A percentile compares a stretch with the other conserved stretches of the same genome.
These are phyloP conservation scores for Ilex paraguariensis DNA, from an alignment of 305 asterid genomes.

Conservation along the genomic window DNA sequence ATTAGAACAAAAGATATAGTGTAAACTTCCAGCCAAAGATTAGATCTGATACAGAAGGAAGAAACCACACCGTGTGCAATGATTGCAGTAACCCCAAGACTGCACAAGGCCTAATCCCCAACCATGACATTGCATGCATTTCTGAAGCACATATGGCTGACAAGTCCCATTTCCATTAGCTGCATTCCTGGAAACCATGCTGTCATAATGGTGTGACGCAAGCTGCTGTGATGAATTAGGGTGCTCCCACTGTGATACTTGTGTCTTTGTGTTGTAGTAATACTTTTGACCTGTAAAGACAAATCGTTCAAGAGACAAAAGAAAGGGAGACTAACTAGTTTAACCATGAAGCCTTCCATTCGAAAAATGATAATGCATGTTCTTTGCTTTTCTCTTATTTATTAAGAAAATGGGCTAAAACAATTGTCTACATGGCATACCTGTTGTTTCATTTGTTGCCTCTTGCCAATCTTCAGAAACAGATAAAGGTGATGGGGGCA, in stretches of 20 bases:
- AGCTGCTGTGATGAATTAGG: conserved; percentile 47
- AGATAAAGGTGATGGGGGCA: conserved; percentile 24
- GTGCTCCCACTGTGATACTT: conserved; percentile 79
- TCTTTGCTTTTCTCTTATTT: conserved; percentile 1
- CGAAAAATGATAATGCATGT: neutral
- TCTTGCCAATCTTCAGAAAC: conserved; percentile 69
- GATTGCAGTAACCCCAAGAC: conserved; percentile 91
- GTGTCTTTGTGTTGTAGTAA: conserved; percentile 69
- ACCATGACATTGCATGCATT: conserved; percentile 89
- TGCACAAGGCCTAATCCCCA: conserved; percentile 93
- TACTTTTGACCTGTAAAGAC: conserved; percentile 63
- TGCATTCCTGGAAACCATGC: conserved; percentile 23
- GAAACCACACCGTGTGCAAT: conserved; percentile 76
- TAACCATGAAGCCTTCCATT: neutral
- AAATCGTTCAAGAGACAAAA: conserved; percentile 18
- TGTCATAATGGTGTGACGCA: conserved; percentile 35
- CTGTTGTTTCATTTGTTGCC: conserved; percentile 71
- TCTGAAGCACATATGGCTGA: conserved; percentile 33
- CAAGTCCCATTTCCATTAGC: conserved; percentile 24
- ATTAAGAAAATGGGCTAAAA: conserved; percentile 2
- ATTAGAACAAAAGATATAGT: no score
- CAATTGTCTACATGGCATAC: conserved; percentile 28
- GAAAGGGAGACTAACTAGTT: neutral
- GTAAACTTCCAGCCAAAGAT: no score
- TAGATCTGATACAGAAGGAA: neutral